Base-by-base conservation (phyloP, 345 rosid genomes). In the Aquilaria yunnanensis region DNA sequence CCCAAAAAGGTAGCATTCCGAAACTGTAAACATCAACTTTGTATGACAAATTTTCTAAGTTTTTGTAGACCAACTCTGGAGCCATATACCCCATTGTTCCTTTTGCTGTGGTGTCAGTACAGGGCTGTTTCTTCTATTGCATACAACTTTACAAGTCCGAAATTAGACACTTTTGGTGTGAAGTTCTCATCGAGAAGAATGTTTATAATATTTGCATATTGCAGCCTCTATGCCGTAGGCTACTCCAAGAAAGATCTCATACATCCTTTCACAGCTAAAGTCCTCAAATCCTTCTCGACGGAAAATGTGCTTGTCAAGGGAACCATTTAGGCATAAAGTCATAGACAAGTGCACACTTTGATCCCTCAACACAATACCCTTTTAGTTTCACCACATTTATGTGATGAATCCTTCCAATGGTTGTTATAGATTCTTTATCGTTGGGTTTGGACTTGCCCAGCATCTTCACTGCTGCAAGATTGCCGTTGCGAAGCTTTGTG, bases 301-400 rank as follows among this genome's bases (percentile, higher is more conserved):
- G 32, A 56, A 32, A 30, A 65, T 43, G 34, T 54, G 13, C 47
- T 65, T 65, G 12, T 65, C 62, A 1, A 65, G 34, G 5, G 62
- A 65, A 30, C 68, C 68, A 23, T n/a, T 65, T 65, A 2, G 68
- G 61, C 68, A 65, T 56, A 55, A 65, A 65, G 16, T 65, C 61
- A 9, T 65, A 47, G 5, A 56, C 53, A 10, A 65, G 60, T 14
- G 68, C 68, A 9, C 52, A 53, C 12, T 56, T 65, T 30, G 61
- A 56, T 9, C 51, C 47, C 47, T 65, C 55, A 2, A 12, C 68
- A 5, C 61, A 56, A 10, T 47, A 65, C 54, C 51, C n/a, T 10
- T 55, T 32, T 6, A n/a, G n/a, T n/a, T n/a, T n/a, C n/a, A n/a
- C n/a, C n/a, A n/a, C n/a, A n/a, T n/a, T n/a, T n/a, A n/a, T n/a